These are phyloP conservation scores for Fraxinus paxiana DNA, from an alignment of 305 asterid species.

Conservation along the genomic window DNA sequence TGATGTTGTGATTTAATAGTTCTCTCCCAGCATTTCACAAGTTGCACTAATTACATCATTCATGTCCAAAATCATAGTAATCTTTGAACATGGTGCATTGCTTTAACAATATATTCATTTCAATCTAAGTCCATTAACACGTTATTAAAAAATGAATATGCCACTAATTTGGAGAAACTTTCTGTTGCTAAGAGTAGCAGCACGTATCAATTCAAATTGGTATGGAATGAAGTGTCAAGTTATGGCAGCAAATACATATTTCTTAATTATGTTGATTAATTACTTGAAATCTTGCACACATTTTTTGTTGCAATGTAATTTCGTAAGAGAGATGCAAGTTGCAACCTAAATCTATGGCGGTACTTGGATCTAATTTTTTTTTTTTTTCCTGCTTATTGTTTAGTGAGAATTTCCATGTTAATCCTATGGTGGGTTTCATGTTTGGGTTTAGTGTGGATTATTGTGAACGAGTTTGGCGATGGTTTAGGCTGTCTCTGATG, in stretches of 20 bases:
- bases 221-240: neutral
- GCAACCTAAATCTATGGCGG: neutral
- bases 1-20: neutral
- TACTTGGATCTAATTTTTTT: neutral
- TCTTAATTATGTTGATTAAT: neutral
- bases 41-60: neutral
- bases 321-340: neutral
- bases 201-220: neutral
- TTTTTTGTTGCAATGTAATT: neutral
- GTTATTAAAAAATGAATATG: neutral
- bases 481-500: neutral
- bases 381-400: neutral
- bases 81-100: slow-evolving; percentile 2
- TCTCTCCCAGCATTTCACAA: neutral
- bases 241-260: neutral
- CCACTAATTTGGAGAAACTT: slow-evolving; percentile 5
- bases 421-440: neutral
- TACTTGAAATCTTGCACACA: neutral
- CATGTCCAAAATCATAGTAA: neutral
- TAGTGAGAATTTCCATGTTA: neutral
- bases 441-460: neutral
- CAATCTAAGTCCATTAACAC: neutral
- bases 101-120: neutral
- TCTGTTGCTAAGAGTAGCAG: neutral
- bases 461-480: neutral